Base-by-base conservation (phyloP, 2,329 filamentous ascomycete genomes). In the Claviceps purpurea region DNA sequence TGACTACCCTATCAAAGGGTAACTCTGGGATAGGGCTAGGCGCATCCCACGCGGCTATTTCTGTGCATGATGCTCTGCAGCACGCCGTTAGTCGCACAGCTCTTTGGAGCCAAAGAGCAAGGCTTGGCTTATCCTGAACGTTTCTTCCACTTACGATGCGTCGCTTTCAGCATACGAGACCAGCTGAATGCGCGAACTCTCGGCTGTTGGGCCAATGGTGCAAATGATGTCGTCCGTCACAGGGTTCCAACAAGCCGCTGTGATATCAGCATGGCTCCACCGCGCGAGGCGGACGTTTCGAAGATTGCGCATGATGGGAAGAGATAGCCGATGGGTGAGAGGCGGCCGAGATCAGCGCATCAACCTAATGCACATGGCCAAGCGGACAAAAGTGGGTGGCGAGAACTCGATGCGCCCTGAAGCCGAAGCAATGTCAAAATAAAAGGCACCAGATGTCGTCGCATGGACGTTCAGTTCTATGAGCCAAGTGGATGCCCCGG, bases 11-110 rank as follows among this genome's bases (percentile, higher is more conserved):
- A 69, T 98, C 93, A 61, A 81, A 81, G 50, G 74, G 66, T 57
- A 95, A 71, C 61, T 89, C 82, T 54, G 89, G 87, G 54, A 81
- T 79, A 50, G 89, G 87, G 62, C 83, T 89, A 52, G 84, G 85
- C 18, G 88, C 87, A 71, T 95, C 87, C 93, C 93, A 98, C 41
- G 85, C 87, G 53, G 89, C 85, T 60, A 97, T 81, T 47, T 58
- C 56, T 18, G 55, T 60, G 39, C 62, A 58, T 54, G 67, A 64
- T 47, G 7, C 50, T 49, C 47, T 48, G 30, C 18, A 26, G 24
- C 42, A 40, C 3, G 24, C 8, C 39, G 45, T 52, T 40, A 16
- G 30, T 50, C 20, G 8, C 26, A 22, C 49, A 45, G 42, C 30
- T 26, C 10, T 18, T n/a, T 18, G 41, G n/a, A 40, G 5, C 2